These are phyloP conservation scores for Coelastrella sp. DNA, from an alignment of 139 green algal genomes.

Conservation along the genomic window DNA sequence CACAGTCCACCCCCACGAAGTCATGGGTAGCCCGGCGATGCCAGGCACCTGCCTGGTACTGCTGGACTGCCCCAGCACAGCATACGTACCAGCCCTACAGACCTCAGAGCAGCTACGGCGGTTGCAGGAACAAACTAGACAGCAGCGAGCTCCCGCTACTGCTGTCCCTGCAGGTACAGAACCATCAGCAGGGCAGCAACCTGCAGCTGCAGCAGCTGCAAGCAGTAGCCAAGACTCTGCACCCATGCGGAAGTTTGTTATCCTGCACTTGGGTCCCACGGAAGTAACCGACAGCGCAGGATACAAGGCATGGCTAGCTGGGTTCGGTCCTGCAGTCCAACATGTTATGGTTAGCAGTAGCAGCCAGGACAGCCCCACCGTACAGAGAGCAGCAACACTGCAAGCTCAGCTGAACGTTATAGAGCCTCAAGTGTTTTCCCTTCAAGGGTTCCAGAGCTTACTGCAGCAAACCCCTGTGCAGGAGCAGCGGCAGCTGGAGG, in stretches of 20 bases:
- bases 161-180: slow-evolving; percentile 12
- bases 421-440: slow-evolving; percentile 77
- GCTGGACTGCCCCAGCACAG: slow-evolving; percentile 83
- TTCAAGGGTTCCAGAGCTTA: slow-evolving; percentile 44
- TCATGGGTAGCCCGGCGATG: slow-evolving; percentile 78
- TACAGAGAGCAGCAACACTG: slow-evolving; percentile 55
- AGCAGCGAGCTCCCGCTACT: slow-evolving; percentile 14
- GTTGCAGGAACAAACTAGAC: background rate
- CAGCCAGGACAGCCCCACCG: slow-evolving; percentile 48
- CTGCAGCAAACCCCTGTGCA: background rate
- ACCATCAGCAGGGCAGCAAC: background rate
- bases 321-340: slow-evolving; percentile 29
- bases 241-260: background rate
- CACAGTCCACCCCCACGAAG: slow-evolving; percentile 70
- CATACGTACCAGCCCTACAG: slow-evolving; percentile 54
- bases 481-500: slow-evolving; percentile 11
- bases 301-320: slow-evolving; percentile 47
- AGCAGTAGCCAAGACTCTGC: background rate
- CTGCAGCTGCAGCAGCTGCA: slow-evolving; percentile 11
- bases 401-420: slow-evolving; percentile 84
- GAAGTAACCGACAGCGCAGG: slow-evolving; percentile 15
- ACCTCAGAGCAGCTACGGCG: slow-evolving; percentile 18
- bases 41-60: slow-evolving; percentile 88
- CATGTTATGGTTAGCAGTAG: slow-evolving; percentile 43
- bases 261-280: slow-evolving; percentile 45